These are phyloP conservation scores for Spathaspora passalidarum DNA, from an alignment of 805 yeast genomes.

Conservation along the genomic window DNA sequence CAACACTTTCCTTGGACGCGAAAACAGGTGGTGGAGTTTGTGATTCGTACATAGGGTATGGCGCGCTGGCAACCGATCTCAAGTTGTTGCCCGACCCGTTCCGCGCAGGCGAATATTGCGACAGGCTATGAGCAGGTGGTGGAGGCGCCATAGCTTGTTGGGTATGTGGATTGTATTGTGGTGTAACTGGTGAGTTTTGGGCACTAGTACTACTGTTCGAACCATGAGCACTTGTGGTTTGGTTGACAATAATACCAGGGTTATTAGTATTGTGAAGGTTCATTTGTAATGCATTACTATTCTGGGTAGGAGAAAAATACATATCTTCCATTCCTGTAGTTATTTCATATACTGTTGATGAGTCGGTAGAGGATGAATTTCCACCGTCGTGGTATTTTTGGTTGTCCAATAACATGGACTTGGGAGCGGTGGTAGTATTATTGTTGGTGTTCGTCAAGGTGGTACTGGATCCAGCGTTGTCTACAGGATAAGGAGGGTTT, in stretches of 20 bases:
- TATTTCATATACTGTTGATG: slow-evolving; percentile 3
- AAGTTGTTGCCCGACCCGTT: not conserved
- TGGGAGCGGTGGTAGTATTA: not conserved
- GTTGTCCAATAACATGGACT: not conserved
- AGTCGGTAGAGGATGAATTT: not conserved
- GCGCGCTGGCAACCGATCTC: slow-evolving; percentile 3
- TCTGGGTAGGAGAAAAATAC: slow-evolving; percentile 8
- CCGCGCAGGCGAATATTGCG: not conserved
- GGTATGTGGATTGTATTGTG: not conserved
- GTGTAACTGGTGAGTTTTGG: slow-evolving; percentile 1
- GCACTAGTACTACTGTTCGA: not conserved
- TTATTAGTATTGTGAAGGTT: not conserved
- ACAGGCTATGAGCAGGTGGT: slow-evolving; percentile 1
- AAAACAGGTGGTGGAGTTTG: slow-evolving; percentile 28
- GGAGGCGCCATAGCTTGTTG: slow-evolving; percentile 5
- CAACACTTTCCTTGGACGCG: slow-evolving; percentile 13
- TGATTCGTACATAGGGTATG: slow-evolving; percentile 18
- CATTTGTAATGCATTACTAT: slow-evolving; percentile 1
- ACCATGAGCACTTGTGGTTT: not conserved
- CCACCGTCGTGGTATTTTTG: not conserved
- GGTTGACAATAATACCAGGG: not conserved
- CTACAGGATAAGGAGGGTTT: not conserved
- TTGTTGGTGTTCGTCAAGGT: not conserved
- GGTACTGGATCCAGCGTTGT: not conserved
- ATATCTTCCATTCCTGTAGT: slow-evolving; percentile 8